Evolutionary conservation across 257 asterid species (phyloP), one percentile per base, ranked within the genome.

Genomic region (Scutellaria minor): DNA sequence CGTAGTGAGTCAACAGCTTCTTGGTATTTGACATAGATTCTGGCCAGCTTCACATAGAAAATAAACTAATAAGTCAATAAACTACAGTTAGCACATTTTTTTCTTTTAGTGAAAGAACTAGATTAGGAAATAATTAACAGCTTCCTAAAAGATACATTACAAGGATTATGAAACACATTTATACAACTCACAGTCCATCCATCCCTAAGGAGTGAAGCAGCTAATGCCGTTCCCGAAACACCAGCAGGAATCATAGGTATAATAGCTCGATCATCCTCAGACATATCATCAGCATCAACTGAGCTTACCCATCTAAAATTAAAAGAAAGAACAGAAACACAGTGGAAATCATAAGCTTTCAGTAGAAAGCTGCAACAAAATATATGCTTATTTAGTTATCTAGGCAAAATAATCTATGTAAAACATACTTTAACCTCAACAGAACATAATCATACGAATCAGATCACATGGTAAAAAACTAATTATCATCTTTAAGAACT

Each of bases 121-220:
- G 7, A 7, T 47, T 14, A 53, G 52, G 20, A 7, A 66, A 41
- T 10, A 58, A 35, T 9, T 37, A 18, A 41, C 54, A 18, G 47
- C 46, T 44, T 47, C 70, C 35, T 27, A 15, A 41, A 60, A 68
- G 55, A 58, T 12, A 45, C 14, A 35, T 31, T 37, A 12, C 31
- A 59, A 76, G n/a, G 64, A 47, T 4, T 12, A 27, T 24, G 6
- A 22, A 1, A 57, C 13, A 67, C 7, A 47, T 37, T 11, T 14
- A 61, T 11, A 77, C 14, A 55, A 83, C 96, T 92, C 73, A 92
- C 97, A 80, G 91, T 87, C 99, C 99, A 94, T 76, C 99, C 99
- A 57, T 91, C 98, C 72, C 97, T 90, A 71, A 94, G 92, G 78
- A 94, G 98, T 62, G 99, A 86, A 72, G 98, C 96, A 15, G 99